These are phyloP conservation scores for Plasmodium inui DNA, from an alignment of 169 alveolate genomes.

Conservation along the genomic window DNA sequence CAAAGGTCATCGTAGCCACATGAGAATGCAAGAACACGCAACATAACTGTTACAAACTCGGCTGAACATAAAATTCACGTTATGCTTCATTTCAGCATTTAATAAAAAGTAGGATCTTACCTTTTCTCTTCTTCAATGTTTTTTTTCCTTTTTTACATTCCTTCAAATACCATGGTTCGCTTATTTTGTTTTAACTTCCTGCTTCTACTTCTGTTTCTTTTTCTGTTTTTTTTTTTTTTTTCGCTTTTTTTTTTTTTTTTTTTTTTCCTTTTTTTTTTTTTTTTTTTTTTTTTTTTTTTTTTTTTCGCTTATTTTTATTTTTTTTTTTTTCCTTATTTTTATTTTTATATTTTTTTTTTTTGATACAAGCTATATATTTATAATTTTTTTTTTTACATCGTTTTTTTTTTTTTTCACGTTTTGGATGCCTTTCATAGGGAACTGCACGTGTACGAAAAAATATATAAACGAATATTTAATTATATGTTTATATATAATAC, in stretches of 20 bases:
- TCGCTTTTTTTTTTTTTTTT: background rate
- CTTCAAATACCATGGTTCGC: conserved; percentile 74
- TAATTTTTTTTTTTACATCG: background rate
- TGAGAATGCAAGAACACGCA: background rate
- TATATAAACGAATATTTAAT: background rate
- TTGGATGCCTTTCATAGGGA: background rate
- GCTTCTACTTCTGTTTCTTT: background rate
- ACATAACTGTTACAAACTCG: background rate
- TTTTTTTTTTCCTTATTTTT: background rate
- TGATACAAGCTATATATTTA: background rate
- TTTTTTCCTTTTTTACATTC: conserved; percentile 19
- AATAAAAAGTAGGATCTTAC: conserved; percentile 13
- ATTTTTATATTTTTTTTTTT: background rate
- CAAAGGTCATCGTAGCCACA: background rate
- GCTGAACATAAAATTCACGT: conserved; percentile 1
- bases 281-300: background rate
- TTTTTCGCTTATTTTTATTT: background rate
- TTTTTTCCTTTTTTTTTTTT: background rate
- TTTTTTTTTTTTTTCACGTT: background rate
- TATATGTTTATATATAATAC: no score
- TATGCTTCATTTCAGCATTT: background rate
- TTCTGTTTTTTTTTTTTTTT: background rate
- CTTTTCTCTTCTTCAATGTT: conserved; percentile 49
- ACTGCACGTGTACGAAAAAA: background rate
- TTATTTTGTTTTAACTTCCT: conserved; percentile 19